Percentiles rank a stretch among this genome's conserved stretches.
These are phyloP conservation scores for Entophlyctis luteolus DNA, from an alignment of 192 early-diverging fungal genomes.

Conservation along the genomic window DNA sequence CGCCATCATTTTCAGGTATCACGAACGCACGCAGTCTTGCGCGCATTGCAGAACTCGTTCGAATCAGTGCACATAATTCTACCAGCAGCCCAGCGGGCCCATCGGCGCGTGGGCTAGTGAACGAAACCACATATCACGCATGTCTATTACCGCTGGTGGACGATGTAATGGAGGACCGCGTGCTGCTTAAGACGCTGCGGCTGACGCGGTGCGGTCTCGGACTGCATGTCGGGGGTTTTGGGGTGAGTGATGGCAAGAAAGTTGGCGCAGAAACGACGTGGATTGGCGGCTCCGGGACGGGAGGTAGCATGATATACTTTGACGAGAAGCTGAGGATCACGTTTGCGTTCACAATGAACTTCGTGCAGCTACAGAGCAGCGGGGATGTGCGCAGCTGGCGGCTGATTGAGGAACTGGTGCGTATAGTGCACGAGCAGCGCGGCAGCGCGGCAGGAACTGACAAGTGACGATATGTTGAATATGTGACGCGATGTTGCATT, in stretches of 20 bases:
- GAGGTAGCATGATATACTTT: constrained; percentile 51
- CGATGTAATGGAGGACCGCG: neutral
- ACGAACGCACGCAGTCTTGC: constrained; percentile 56
- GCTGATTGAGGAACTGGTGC: constrained; percentile 44
- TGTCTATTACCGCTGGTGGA: constrained; percentile 38
- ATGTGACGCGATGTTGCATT: no score
- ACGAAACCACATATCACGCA: constrained; percentile 20
- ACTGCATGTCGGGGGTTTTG: constrained; percentile 7
- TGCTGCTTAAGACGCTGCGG: neutral
- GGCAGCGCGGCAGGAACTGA: no score
- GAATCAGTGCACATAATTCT: constrained; percentile 49
- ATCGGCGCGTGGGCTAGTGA: constrained; percentile 26
- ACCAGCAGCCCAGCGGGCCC: constrained; percentile 29
- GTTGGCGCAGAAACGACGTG: constrained; percentile 22
- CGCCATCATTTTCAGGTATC: constrained; percentile 47
- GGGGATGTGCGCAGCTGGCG: constrained; percentile 55
- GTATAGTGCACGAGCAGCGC: constrained; percentile 17
- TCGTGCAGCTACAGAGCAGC: constrained; percentile 40
- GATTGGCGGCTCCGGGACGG: constrained; percentile 61
- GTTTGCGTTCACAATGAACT: constrained; percentile 59
- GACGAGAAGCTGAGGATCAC: constrained; percentile 54
- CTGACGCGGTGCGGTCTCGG: constrained; percentile 24
- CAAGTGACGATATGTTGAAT: no score
- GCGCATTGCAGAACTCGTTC: constrained; percentile 55
- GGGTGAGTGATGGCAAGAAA: neutral